Evolutionary conservation across 768 basidiomycete species (phyloP).

Genomic region (Lentinula edodes): DNA sequence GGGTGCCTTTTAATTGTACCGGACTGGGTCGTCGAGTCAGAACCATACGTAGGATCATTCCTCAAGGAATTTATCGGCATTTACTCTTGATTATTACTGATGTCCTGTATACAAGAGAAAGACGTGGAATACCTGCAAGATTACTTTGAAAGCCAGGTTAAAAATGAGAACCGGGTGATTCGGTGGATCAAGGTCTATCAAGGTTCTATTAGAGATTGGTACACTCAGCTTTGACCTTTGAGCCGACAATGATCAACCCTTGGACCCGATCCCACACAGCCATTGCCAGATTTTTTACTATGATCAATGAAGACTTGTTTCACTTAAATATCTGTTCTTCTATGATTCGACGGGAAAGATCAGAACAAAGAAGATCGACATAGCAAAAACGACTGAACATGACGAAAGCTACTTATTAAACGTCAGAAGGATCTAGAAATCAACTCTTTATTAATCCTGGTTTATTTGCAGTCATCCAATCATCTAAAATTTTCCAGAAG

Average conservation of each 20-base stretch:
- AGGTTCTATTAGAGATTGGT: not conserved
- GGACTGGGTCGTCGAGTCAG: not conserved
- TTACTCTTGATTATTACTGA: too few species aligned
- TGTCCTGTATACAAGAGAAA: too few species aligned
- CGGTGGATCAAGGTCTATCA: too few species aligned
- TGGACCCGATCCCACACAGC: too few species aligned
- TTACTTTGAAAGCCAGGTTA: too few species aligned
- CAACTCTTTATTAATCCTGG: constrained; percentile 56
- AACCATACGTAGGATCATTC: not conserved
- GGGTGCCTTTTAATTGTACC: not conserved
- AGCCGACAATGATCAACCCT: not conserved
- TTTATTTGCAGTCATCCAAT: constrained; percentile 78
- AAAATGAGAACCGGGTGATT: too few species aligned
- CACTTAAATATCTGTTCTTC: too few species aligned
- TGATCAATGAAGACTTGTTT: too few species aligned
- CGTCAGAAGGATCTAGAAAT: not conserved
- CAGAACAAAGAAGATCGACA: not conserved
- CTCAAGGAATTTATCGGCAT: too few species aligned
- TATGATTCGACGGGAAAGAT: too few species aligned
- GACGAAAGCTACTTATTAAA: not conserved
- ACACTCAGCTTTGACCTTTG: not conserved
- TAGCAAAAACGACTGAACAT: not conserved
- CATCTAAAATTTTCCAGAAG: constrained; percentile 91
- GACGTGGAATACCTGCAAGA: too few species aligned
- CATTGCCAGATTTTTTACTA: too few species aligned